Evolutionary conservation across 179 eudicot genomes (phyloP).

Genomic region (Spinacia oleracea): DNA sequence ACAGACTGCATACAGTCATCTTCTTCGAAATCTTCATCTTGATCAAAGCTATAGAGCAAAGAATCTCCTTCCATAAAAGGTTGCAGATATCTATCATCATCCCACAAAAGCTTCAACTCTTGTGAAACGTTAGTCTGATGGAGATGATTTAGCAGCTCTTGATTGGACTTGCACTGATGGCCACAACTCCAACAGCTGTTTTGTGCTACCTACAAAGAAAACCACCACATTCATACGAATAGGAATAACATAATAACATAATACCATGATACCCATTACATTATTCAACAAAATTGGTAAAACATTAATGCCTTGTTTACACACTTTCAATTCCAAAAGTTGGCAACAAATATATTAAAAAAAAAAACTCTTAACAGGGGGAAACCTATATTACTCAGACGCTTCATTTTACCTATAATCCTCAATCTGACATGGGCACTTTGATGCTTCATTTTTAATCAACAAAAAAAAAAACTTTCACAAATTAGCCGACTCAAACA

Average conservation of each 20-base stretch:
- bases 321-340: too few species aligned
- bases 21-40: constrained; percentile 66
- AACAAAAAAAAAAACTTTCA: too few species aligned
- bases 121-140: constrained; percentile 37
- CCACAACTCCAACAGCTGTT: constrained; percentile 77
- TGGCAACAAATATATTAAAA: too few species aligned
- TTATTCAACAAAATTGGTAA: too few species aligned
- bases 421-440: too few species aligned
- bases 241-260: not conserved
- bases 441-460: too few species aligned
- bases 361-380: too few species aligned
- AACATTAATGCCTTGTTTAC: too few species aligned
- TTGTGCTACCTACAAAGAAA: constrained; percentile 52
- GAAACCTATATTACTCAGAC: too few species aligned
- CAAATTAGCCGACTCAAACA: too few species aligned
- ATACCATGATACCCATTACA: constrained; percentile 5
- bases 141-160: constrained; percentile 56
- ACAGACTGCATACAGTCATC: constrained; percentile 37
- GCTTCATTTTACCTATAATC: too few species aligned
- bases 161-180: constrained; percentile 38
- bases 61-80: constrained; percentile 79
- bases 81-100: constrained; percentile 65
- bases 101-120: constrained; percentile 51
- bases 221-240: not conserved
- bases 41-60: constrained; percentile 68